phyloP scores from a whole-genome alignment of 768 basidiomycete species.

The Hemileccinum rubropunctum region DNA sequence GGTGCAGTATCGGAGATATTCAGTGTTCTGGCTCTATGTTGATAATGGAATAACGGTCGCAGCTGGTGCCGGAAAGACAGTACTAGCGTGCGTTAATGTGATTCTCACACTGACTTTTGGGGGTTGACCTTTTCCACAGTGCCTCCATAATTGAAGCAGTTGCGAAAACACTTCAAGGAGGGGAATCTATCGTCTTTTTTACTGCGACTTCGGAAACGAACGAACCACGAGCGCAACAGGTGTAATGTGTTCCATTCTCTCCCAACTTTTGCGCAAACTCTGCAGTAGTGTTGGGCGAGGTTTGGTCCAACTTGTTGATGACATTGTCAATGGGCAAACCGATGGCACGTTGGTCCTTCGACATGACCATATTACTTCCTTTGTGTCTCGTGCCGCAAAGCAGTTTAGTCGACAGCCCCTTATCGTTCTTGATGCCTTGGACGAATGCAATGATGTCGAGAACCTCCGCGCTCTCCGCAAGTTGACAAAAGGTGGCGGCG shows the following conservation, averaged over 20 bases:
- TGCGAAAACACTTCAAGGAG: background rate
- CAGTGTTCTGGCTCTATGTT: background rate
- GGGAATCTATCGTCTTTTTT: conserved; percentile 11
- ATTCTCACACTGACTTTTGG: too few relatives aligned
- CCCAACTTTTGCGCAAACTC: conserved; percentile 9
- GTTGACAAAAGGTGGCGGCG: background rate
- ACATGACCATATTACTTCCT: background rate
- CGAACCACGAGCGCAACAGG: background rate
- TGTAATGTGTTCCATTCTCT: conserved; percentile 14
- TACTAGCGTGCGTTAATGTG: conserved; percentile 4
- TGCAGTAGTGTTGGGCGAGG: too few relatives aligned
- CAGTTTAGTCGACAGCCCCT: background rate
- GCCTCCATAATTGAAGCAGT: background rate
- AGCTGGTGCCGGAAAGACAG: conserved; percentile 20
- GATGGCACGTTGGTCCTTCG: too few relatives aligned
- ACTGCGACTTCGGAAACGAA: conserved; percentile 15
- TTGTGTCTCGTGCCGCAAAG: background rate
- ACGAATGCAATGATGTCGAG: conserved; percentile 10
- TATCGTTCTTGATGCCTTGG: conserved; percentile 17
- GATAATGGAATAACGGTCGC: background rate
- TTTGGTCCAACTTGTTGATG: too few relatives aligned
- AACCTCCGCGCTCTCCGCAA: background rate
- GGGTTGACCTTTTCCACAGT: background rate
- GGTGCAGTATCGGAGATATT: background rate
- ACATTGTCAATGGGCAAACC: too few relatives aligned